Evolutionary conservation across 2,329 filamentous ascomycete species (phyloP).

Genomic region (Diaporthe sp.): DNA sequence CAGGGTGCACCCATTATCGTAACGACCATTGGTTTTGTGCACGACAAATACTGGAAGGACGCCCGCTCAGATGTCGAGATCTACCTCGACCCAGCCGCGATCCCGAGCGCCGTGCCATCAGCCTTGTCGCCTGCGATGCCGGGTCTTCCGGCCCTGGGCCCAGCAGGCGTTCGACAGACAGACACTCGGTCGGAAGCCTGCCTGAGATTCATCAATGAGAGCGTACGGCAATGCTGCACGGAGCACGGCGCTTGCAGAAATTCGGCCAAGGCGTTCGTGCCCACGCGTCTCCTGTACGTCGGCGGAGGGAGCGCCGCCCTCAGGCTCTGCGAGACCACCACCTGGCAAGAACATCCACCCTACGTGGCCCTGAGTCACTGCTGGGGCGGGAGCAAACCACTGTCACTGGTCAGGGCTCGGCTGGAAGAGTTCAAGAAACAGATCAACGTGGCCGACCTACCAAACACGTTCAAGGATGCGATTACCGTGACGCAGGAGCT

Average conservation of each 20-base stretch:
- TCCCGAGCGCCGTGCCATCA: neutral
- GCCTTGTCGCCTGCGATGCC: neutral
- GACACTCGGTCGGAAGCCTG: conserved; percentile 2
- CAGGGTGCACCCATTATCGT: conserved; percentile 4
- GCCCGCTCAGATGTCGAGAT: neutral
- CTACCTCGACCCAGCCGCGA: neutral
- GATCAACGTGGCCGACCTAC: conserved; percentile 4
- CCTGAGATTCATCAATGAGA: neutral
- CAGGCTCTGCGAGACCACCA: conserved; percentile 13
- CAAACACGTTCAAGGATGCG: conserved; percentile 18
- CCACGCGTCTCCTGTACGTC: conserved; percentile 9
- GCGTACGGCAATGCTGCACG: neutral
- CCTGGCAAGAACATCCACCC: conserved; percentile 8
- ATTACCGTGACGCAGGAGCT: conserved; percentile 17
- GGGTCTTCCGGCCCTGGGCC: neutral
- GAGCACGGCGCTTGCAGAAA: neutral
- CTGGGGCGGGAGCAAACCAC: conserved; percentile 21
- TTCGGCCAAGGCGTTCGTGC: neutral
- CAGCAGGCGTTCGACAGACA: neutral
- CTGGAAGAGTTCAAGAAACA: conserved; percentile 1
- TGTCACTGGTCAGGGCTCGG: conserved; percentile 1
- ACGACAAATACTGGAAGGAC: conserved; percentile 25
- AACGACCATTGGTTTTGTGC: neutral
- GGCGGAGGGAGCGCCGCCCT: neutral
- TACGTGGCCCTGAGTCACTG: conserved; percentile 21